Evolutionary conservation across 345 rosid species (phyloP), one percentile per base, ranked within the genome.

Genomic region (Murraya paniculata): DNA sequence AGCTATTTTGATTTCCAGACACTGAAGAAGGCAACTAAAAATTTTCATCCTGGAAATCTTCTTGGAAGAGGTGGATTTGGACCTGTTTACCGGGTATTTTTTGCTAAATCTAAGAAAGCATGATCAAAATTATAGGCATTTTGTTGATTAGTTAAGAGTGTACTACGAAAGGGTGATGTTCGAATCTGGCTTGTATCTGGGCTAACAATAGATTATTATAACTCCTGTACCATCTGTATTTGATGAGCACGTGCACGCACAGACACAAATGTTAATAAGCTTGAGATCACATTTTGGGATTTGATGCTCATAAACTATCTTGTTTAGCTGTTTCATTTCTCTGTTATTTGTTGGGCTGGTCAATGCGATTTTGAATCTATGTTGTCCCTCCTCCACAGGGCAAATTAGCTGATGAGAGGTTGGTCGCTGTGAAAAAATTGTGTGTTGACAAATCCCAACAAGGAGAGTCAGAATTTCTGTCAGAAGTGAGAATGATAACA

Each of bases 401-500:
- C 36, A 91, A 84, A 83, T 79, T 91, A 64, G 59, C 59, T 57
- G 90, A 90, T 75, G 95, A 87, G 33, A 83, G 81, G 67, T 25
- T 87, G 78, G 83, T 90, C 76, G 93, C 95, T 0, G 86, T 90
- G 45, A 91, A 87, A 70, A 80, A 74, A 58, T 79, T 88, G 75
- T 81, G 88, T 13, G 79, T 79, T 39, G 91, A 85, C 4, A 91
- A 84, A 86, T 91, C 95, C 30, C 88, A 86, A 33, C 93, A 91
- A 81, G 95, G 93, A 65, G 93, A 91, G 69, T 75, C 87, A 2
- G 93, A 91, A 71, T 91, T 91, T 77, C 86, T 89, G 16, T 78
- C 95, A 21, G 92, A 88, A 75, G 95, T 86, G 81, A 91, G 88
- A 82, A 80, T 91, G 92, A 90, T 91, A 81, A 91, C 95, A 35